Conservation (phyloP, 345 rosid species). For the Populus alba region DNA sequence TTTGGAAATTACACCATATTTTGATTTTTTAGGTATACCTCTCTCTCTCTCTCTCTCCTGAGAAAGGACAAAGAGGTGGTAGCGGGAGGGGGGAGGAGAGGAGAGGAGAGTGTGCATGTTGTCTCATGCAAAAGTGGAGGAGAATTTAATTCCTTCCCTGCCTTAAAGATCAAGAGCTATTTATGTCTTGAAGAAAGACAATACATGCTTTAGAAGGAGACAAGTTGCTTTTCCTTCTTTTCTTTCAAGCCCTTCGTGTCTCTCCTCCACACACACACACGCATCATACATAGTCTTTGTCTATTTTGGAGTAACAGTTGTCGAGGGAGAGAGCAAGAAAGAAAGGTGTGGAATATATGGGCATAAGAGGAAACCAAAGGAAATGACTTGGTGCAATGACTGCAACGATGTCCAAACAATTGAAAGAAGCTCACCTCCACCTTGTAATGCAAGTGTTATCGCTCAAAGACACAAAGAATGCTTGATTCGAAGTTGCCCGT, state of each 20-base stretch:
- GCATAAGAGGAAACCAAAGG: slow-evolving; percentile 26
- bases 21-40: slow-evolving; percentile 28
- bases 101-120: neutral
- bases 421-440: slow-evolving; percentile 44
- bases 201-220: slow-evolving; percentile 43
- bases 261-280: neutral
- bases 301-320: slow-evolving; percentile 37
- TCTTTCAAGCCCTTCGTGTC: slow-evolving; percentile 15
- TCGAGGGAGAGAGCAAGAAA: slow-evolving; percentile 1
- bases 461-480: slow-evolving; percentile 33
- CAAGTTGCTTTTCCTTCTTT: slow-evolving; percentile 36
- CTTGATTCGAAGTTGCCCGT: slow-evolving; percentile 64
- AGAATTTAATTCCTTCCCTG: slow-evolving; percentile 57
- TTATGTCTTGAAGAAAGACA: slow-evolving; percentile 18
- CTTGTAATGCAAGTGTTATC: slow-evolving; percentile 15
- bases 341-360: slow-evolving; percentile 32
- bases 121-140: slow-evolving; percentile 25
- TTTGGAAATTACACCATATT: neutral
- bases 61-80: slow-evolving; percentile 11
- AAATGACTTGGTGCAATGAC: slow-evolving; percentile 96
- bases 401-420: slow-evolving; percentile 61
- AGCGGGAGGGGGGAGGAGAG: neutral
- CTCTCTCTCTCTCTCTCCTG: slow-evolving; percentile 4
- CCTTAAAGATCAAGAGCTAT: slow-evolving; percentile 37
- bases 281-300: slow-evolving; percentile 23